Evolutionary conservation across 805 yeast species (phyloP), one percentile per base, ranked within the genome.

Genomic region (Kluyveromyces dobzhanskii): DNA sequence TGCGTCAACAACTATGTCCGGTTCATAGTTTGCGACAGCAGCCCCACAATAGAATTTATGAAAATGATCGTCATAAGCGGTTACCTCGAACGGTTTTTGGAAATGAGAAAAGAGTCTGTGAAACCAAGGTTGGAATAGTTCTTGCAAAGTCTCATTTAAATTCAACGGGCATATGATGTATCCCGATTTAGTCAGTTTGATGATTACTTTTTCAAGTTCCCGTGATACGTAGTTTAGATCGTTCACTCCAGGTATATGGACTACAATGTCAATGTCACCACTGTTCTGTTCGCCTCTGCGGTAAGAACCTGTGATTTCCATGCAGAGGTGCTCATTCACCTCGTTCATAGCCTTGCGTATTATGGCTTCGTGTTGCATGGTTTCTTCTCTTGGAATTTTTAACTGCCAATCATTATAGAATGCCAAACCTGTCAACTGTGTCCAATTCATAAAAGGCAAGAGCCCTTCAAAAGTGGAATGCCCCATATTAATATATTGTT

Each of bases 191-290:
- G 44, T 45, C 17, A 59, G 40, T 4, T 38, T 28, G 6, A 46
- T 28, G 6, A 49, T 44, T 4, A 54, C 29, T 17, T 40, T 38
- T 37, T 55, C 60, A 37, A 56, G 36, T 11, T 47, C 44, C 2
- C 17, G 26, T 4, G 49, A 45, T 21, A 59, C 19, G 19, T 50
- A 51, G 3, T 41, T 18, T 13, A 45, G 42, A 32, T 50, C 49
- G 37, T 59, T 50, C 40, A 58, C 53, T 17, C 41, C 44, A 16
- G 43, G 40, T 30, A 54, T 57, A 32, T 44, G 55, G 19, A 59
- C 49, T 14, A 57, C 40, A n/a, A 57, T 40, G 43, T 59, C 64
- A 23, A 59, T 47, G 39, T 59, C 64, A 16, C 62, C 62, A 39
- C 59, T 53, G 3, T 26, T 38, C 8, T 37, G 37, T 1, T 42